Evolutionary conservation across 371 early-diverging fungal genomes (phyloP).

Genomic region (Fennellomyces sp.): DNA sequence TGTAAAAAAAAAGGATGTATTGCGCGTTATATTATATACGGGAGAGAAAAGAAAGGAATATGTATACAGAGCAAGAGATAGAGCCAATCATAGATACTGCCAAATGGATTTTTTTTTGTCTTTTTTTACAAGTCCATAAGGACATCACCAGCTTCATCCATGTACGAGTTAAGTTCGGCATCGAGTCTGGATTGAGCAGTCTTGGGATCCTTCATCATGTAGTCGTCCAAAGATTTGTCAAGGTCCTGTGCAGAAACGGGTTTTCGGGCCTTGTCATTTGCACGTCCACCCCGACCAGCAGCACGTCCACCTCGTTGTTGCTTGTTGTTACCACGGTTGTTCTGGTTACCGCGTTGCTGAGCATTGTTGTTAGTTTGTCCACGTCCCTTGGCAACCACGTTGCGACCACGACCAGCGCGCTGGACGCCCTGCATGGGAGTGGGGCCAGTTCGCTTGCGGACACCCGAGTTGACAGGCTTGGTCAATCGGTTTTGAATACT

Average conservation of each 20-base stretch:
- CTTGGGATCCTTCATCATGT: slow-evolving; percentile 57
- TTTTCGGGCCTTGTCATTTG: slow-evolving; percentile 16
- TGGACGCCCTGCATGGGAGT: slow-evolving; percentile 21
- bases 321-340: neutral
- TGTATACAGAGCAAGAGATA: too few relatives aligned
- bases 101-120: too few relatives aligned
- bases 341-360: slow-evolving; percentile 1
- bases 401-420: slow-evolving; percentile 9
- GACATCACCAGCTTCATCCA: slow-evolving; percentile 38
- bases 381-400: neutral
- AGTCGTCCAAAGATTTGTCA: slow-evolving; percentile 44
- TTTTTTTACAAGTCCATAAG: slow-evolving; percentile 15
- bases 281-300: neutral
- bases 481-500: slow-evolving; percentile 43
- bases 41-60: too few relatives aligned
- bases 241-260: slow-evolving; percentile 35
- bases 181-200: slow-evolving; percentile 48
- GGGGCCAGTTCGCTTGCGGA: slow-evolving; percentile 26
- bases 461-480: slow-evolving; percentile 24
- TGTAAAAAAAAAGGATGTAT: too few relatives aligned
- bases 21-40: too few relatives aligned
- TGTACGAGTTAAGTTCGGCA: slow-evolving; percentile 43
- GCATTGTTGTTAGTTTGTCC: neutral
- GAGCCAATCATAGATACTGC: too few relatives aligned
- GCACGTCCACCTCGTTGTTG: neutral